Evolutionary conservation across 768 basidiomycete species (phyloP).

Genomic region (Leccinellum rugosiceps): DNA sequence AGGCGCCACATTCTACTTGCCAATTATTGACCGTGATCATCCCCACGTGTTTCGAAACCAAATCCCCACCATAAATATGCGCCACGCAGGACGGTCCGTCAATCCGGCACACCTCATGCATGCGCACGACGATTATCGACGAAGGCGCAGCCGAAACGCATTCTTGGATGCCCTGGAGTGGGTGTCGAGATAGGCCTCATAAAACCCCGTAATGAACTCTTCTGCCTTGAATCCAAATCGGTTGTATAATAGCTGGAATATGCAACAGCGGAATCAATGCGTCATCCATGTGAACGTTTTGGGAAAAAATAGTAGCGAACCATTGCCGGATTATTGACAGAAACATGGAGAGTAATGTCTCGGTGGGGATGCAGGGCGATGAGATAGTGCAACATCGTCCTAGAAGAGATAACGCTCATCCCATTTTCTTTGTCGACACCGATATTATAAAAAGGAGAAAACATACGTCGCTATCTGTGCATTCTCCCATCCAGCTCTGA

Average conservation of each 20-base stretch:
- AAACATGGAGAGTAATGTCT: conserved; percentile 82
- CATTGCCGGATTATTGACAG: conserved; percentile 79
- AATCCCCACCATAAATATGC: no score
- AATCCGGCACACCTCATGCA: neutral
- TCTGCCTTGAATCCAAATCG: conserved; percentile 87
- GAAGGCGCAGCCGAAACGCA: conserved; percentile 73
- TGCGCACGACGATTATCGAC: conserved; percentile 39
- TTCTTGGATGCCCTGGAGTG: conserved; percentile 74
- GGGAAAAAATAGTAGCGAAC: conserved; percentile 30
- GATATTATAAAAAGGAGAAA: neutral
- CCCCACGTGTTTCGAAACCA: no score
- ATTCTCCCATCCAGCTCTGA: conserved; percentile 79
- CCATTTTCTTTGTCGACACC: neutral
- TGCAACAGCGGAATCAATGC: neutral
- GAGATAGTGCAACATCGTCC: conserved; percentile 76
- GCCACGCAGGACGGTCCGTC: neutral
- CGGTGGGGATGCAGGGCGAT: conserved; percentile 67
- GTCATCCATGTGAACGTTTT: neutral
- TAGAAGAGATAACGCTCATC: conserved; percentile 31
- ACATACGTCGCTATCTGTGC: conserved; percentile 71
- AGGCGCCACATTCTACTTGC: no score
- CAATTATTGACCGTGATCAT: no score
- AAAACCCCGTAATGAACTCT: conserved; percentile 79
- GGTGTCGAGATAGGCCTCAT: conserved; percentile 72
- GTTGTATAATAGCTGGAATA: conserved; percentile 67